phyloP scores from a whole-genome alignment of 2,329 filamentous ascomycete species.

The Proliferodiscus dingleyae region DNA sequence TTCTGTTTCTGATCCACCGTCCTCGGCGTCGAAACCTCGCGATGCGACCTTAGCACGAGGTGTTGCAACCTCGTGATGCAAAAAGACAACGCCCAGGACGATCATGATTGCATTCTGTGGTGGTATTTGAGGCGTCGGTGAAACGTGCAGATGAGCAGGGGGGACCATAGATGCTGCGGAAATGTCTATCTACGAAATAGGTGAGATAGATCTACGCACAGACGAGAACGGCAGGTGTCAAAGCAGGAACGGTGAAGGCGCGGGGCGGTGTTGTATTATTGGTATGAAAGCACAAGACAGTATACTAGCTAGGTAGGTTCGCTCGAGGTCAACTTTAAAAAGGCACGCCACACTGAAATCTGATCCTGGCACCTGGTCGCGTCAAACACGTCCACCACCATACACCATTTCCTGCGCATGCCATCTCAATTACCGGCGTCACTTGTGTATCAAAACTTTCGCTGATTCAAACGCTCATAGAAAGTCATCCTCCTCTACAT shows the following conservation, averaged over 20 bases:
- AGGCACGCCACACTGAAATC: no score
- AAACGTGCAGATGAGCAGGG: not conserved
- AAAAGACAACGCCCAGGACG: not conserved
- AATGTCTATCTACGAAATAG: not conserved
- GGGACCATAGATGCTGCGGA: not conserved
- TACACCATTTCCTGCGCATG: no score
- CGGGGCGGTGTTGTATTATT: not conserved
- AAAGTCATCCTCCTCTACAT: no score
- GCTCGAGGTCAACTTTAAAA: no score
- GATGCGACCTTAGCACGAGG: constrained; percentile 1
- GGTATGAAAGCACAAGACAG: no score
- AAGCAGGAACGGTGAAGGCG: not conserved
- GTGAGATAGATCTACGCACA: not conserved
- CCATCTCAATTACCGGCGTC: no score
- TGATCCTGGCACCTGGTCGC: no score
- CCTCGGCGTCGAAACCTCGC: not conserved
- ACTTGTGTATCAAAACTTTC: no score
- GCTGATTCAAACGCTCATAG: no score
- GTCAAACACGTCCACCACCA: no score
- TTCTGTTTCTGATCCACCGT: not conserved
- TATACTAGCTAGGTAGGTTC: no score
- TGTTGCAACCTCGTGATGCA: not conserved
- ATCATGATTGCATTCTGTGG: not conserved
- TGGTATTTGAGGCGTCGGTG: not conserved
- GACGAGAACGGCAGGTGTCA: not conserved